Conservation (phyloP, 805 yeast genomes). For the Cyberlindnera bimundalis region DNA sequence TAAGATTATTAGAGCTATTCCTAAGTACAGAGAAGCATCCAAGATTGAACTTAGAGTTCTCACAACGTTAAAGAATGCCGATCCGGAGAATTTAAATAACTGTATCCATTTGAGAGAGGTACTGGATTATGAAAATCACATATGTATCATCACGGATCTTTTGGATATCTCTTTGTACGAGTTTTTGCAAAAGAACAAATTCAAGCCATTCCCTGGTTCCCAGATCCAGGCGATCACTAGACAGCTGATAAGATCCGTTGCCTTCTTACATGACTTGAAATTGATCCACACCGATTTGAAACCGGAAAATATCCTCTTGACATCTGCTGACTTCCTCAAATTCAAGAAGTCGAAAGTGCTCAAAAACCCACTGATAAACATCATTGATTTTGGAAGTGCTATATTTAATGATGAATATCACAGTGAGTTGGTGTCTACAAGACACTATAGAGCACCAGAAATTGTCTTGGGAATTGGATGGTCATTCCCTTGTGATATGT, state of each 20-base stretch:
- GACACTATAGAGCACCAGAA: constrained; percentile 97
- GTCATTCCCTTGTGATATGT: constrained; percentile 95
- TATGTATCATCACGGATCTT: constrained; percentile 88
- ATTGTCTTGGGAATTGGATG: constrained; percentile 93
- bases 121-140: constrained; percentile 90
- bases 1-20: constrained; percentile 87
- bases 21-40: constrained; percentile 93
- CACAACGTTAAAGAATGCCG: constrained; percentile 64
- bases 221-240: constrained; percentile 87
- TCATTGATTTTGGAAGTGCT: constrained; percentile 97
- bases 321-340: constrained; percentile 23
- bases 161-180: constrained; percentile 85
- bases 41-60: constrained; percentile 86
- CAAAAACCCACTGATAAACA: constrained; percentile 75
- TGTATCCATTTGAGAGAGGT: constrained; percentile 88
- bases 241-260: constrained; percentile 81
- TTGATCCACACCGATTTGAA: constrained; percentile 94
- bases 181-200: constrained; percentile 78
- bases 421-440: constrained; percentile 84
- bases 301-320: constrained; percentile 81
- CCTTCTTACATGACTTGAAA: constrained; percentile 84
- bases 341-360: constrained; percentile 42
- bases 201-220: constrained; percentile 88
- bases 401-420: constrained; percentile 93
- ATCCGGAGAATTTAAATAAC: constrained; percentile 60